phyloP scores from a whole-genome alignment of 2,329 filamentous ascomycete species.

The Fonsecaea pedrosoi region DNA sequence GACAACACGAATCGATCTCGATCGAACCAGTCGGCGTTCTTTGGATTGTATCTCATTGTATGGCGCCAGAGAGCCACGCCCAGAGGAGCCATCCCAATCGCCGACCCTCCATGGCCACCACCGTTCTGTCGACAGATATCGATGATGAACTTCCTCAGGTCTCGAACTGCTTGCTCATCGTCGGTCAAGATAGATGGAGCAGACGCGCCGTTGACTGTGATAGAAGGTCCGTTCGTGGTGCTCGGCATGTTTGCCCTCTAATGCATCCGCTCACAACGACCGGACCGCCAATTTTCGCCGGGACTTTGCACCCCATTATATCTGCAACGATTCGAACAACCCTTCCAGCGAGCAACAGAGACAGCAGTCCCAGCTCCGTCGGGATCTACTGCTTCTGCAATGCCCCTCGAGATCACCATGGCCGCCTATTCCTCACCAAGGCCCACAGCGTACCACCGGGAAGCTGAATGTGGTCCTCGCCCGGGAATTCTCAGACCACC shows the following conservation, averaged over 20 bases:
- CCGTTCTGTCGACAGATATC: conserved; percentile 24
- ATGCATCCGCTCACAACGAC: conserved; percentile 2
- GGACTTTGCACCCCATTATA: conserved; percentile 19
- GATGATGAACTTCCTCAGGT: conserved; percentile 22
- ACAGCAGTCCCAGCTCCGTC: not conserved
- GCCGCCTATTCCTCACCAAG: not conserved
- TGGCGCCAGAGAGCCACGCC: conserved; percentile 57
- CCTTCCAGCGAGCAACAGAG: not conserved
- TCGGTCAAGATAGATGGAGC: conserved; percentile 13
- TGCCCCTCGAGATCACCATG: not conserved
- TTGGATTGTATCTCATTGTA: conserved; percentile 50
- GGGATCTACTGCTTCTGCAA: not conserved
- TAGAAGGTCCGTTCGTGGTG: conserved; percentile 3
- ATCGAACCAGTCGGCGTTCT: conserved; percentile 64
- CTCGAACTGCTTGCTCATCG: conserved; percentile 19
- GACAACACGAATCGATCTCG: conserved; percentile 69
- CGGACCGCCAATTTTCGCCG: not conserved
- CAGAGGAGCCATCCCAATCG: conserved; percentile 56
- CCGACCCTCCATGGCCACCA: conserved; percentile 23
- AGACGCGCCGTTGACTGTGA: conserved; percentile 9
- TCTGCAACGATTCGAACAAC: conserved; percentile 4
- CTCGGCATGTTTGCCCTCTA: conserved; percentile 19
- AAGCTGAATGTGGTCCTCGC: conserved; percentile 4
- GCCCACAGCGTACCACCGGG: conserved; percentile 12
- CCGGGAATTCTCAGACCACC: conserved; percentile 13